Base-by-base conservation (phyloP, 768 basidiomycete genomes). In the Leccinum variicolor region DNA sequence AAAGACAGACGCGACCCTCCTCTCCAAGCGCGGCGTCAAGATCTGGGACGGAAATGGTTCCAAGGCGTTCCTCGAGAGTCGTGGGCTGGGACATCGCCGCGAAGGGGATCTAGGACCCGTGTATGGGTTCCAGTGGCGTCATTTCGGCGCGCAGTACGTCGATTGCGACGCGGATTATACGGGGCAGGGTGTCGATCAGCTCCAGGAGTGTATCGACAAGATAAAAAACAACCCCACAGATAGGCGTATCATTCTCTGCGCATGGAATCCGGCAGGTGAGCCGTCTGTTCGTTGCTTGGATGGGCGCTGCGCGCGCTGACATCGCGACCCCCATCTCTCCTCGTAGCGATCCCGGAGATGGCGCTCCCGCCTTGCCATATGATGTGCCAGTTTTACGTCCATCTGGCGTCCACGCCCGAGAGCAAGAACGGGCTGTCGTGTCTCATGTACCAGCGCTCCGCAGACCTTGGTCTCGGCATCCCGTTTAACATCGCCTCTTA, bases 401-500 rank as follows among this genome's bases (percentile, higher is more conserved):
- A 93, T 68, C 86, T 96, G 34, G 90, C 96, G 0, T 74, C 84
- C 4, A 61, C 61, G 0, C 62, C 79, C 1, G 64, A 73, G 14
- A 65, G 78, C 17, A 86, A 84, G 62, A 88, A 87, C 9, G 83
- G 82, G 56, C 86, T 98, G 17, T 95, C 93, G 9, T 98, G 95
- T 73, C 81, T 96, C 47, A 94, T 98, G 94, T 98, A 88, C 77
- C 96, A 98, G 69, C 91, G 97, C 49, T 98, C 96, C 13, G 95
- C 95, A 17, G 96, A 99, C 70, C 83, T 98, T 8, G 96, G 96
- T 1, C 90, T 99, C 39, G 96, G 96, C 3, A 92, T 99, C 50
- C 96, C 96, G 0, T 99, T 99, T 83, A 99, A 99, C 74, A 98
- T 99, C 73, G 97, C 96, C 13, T 98, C 97, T 0, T 99, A 98